Evolutionary conservation across 2,329 filamentous ascomycete species (phyloP).

Genomic region (Apiospora kogelbergensis): DNA sequence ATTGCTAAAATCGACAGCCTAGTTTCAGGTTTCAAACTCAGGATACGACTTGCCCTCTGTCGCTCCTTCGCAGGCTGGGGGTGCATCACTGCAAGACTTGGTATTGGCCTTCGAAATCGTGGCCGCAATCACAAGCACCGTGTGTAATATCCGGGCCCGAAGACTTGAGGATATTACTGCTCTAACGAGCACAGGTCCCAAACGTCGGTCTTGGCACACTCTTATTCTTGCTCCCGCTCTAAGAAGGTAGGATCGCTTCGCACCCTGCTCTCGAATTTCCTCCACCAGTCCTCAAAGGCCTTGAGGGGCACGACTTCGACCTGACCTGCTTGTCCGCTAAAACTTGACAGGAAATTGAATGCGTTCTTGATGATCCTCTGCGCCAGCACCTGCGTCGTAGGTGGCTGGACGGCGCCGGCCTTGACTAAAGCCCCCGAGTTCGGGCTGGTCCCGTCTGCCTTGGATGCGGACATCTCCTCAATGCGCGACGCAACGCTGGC

Average conservation of each 20-base stretch:
- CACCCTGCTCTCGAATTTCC: constrained; percentile 87
- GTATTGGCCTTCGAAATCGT: neutral
- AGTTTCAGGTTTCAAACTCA: too few relatives aligned
- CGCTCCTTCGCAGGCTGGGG: neutral
- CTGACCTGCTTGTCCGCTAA: constrained; percentile 66
- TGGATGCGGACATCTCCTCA: constrained; percentile 33
- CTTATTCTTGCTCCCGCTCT: constrained; percentile 63
- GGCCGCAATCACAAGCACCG: neutral
- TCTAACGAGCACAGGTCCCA: neutral
- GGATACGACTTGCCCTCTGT: too few relatives aligned
- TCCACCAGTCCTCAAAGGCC: constrained; percentile 97
- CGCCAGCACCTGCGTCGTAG: constrained; percentile 74
- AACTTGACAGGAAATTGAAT: constrained; percentile 93
- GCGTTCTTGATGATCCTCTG: constrained; percentile 95
- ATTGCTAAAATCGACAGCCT: too few relatives aligned
- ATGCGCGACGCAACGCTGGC: constrained; percentile 71
- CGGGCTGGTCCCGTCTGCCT: neutral
- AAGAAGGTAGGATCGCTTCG: constrained; percentile 86
- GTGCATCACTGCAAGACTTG: neutral
- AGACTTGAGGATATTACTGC: neutral
- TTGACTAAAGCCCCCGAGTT: constrained; percentile 16
- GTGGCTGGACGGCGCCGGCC: constrained; percentile 23
- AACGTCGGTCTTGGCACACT: neutral
- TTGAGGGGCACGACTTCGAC: constrained; percentile 90
- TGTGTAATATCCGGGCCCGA: neutral